phyloP scores from a whole-genome alignment of 495 filamentous ascomycete species.

The Hypoxylon fuscum region DNA sequence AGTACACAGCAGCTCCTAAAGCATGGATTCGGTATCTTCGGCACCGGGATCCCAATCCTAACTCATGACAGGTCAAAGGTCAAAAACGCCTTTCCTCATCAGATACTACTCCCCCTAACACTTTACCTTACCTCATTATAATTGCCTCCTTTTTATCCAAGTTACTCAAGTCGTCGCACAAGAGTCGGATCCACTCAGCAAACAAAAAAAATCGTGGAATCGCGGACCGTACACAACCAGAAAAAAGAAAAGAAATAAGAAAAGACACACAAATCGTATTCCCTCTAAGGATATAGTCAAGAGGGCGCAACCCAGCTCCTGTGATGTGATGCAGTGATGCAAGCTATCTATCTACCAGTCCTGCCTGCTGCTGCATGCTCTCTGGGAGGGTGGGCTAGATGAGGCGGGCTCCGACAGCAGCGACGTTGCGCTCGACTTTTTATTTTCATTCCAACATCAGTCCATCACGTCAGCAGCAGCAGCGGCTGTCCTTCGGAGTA shows the following conservation, averaged over 20 bases:
- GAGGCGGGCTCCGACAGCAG: conserved; percentile 26
- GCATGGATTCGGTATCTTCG: conserved; percentile 43
- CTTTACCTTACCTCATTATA: conserved; percentile 20
- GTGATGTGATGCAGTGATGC: conserved; percentile 4
- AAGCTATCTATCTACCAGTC: conserved; percentile 9
- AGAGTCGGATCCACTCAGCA: conserved; percentile 29
- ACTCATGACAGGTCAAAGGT: conserved; percentile 32
- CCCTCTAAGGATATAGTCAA: conserved; percentile 12
- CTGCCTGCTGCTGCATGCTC: too few species aligned
- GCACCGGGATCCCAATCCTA: conserved; percentile 40
- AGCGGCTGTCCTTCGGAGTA: conserved; percentile 12
- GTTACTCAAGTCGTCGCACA: conserved; percentile 28
- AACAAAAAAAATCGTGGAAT: conserved; percentile 24
- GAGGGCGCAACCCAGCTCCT: conserved; percentile 7
- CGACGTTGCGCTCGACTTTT: conserved; percentile 31
- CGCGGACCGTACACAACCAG: conserved; percentile 19
- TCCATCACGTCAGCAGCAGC: conserved; percentile 32
- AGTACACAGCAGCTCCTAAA: conserved; percentile 27
- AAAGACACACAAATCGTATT: conserved; percentile 10
- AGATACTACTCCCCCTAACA: conserved; percentile 19
- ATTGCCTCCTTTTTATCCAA: conserved; percentile 11
- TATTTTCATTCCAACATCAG: conserved; percentile 33
- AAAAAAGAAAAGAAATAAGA: conserved; percentile 21
- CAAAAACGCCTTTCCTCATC: conserved; percentile 22
- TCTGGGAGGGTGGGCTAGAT: conserved; percentile 21